A percentile compares a stretch with the other conserved stretches of the same genome.
Evolutionary conservation across 2,329 filamentous ascomycete genomes (phyloP).

Genomic region (Fusarium penzigii): DNA sequence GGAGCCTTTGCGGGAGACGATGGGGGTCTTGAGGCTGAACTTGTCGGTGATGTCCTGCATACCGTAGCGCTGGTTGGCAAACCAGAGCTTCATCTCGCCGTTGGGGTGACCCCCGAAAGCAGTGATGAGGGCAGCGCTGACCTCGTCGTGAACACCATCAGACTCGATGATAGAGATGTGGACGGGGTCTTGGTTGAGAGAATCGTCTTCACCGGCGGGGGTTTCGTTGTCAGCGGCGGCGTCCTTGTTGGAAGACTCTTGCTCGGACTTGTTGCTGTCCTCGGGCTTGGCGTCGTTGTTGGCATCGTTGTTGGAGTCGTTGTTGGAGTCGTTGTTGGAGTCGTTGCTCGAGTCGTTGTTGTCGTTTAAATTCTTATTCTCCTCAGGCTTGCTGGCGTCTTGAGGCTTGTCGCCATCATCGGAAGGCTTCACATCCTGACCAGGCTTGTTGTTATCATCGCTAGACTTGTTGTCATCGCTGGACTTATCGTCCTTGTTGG

Average conservation of each 20-base stretch:
- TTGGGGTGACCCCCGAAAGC: slow-evolving; percentile 25
- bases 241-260: neutral
- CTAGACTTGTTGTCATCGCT: neutral
- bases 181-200: slow-evolving; percentile 16
- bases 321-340: neutral
- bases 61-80: slow-evolving; percentile 27
- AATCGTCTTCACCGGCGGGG: neutral
- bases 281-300: neutral
- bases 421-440: neutral
- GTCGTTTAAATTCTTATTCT: too few species aligned
- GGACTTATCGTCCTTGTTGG: neutral
- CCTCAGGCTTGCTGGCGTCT: too few species aligned
- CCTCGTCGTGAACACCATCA: slow-evolving; percentile 30
- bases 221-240: neutral
- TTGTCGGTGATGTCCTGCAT: slow-evolving; percentile 29
- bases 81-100: slow-evolving; percentile 23
- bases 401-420: neutral
- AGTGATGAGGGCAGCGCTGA: slow-evolving; percentile 27
- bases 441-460: neutral
- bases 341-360: too few species aligned
- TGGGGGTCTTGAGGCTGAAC: slow-evolving; percentile 24
- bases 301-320: too few species aligned
- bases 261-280: neutral
- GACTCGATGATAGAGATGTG: slow-evolving; percentile 29
- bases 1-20: slow-evolving; percentile 13